Evolutionary conservation across 2,329 filamentous ascomycete species (phyloP), one percentile per base, ranked within the genome.

Genomic region (Fusarium sp.): DNA sequence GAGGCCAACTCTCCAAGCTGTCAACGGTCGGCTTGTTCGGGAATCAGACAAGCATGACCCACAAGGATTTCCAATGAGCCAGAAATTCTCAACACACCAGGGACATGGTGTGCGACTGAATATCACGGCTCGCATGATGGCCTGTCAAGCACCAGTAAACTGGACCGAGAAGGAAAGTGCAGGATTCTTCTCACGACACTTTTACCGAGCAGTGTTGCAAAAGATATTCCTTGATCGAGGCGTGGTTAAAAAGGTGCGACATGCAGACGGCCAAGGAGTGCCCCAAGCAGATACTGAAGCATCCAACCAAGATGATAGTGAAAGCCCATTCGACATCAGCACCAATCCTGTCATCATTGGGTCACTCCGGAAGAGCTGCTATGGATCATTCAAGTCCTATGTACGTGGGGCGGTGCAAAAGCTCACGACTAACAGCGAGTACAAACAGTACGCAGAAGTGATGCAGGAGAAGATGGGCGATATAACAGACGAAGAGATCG

Each of bases 51-150:
- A 89, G n/a, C 89, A 87, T 71, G 96, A 98, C 74, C 92, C 93
- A 0, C 91, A 98, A 66, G 96, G 96, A 6, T 99, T 98, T 74
- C 96, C 96, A 1, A 96, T 99, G 92, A 97, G 93, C 61, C 83
- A 90, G 44, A 87, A 86, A 15, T 84, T 98, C 49, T 85, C 76
- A 79, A 88, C 78, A 5, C 87, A 91, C 72, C 79, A 83, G 21
- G 82, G 80, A 17, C 83, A 84, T 10, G 94, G 94, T 4, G 85
- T 98, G 46, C 88, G 93, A 24, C 85, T 98, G 59, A 98, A 99
- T 79, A 97, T 98, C 76, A 99, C 96, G 6, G 94, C 96, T 1
- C 89, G 96, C 44, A 97, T 97, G 92, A 98, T 98, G 95, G 95
- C 95, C 4, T 94, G 97, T 50, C 96, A 99, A 81, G 96, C 96